Evolutionary conservation across 1,284 basidiomycete genomes (phyloP), one percentile per base, ranked within the genome.

Genomic region (Xerocomus nothofagi): DNA sequence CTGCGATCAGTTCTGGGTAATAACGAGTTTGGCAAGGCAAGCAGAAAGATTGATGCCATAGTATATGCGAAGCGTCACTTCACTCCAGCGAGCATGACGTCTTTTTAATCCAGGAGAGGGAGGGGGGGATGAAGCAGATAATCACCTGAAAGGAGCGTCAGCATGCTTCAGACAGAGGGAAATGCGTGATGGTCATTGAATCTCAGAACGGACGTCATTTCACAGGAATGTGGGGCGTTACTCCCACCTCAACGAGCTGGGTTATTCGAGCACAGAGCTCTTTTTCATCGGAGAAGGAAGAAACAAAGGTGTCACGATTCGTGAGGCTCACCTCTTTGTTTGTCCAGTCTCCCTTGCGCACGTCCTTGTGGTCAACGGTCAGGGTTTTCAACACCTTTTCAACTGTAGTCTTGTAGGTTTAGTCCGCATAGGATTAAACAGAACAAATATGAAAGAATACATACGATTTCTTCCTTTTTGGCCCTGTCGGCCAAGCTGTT

Each of bases 391-490:
- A 74, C 39, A 98, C 79, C 73, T 93, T 96, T 72, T 95, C 90
- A 18, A 93, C 82, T 12, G 79, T 88, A 14, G 86, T 92, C 91
- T 90, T 63, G 38, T 50, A 45, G 27, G 39, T 41, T 63, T 36
- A 55, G 55, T 59, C 27, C 57, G 61, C 33, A 59, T 47, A 47
- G 18, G 39, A 37, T 33, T 33, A 43, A 18, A 24, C 17, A 5
- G 39, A 32, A 39, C 44, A 50, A 21, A 20, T 18, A 39, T 23
- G 34, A 15, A 11, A 34, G 30, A 31, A 23, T 33, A 75, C 84
- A 65, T 57, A 91, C 92, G 53, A 98, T 87, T 72, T 99, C 96
- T 71, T 98, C 96, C 75, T 98, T 97, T 78, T 80, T 93, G 30
- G 93, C 93, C 74, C 91, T 98, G 73, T 97, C 96, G 1, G 93